Evolutionary conservation across 73 alveolate genomes (phyloP), one percentile per base, ranked within the genome.

Genomic region (Paramecium pentaurelia): DNA sequence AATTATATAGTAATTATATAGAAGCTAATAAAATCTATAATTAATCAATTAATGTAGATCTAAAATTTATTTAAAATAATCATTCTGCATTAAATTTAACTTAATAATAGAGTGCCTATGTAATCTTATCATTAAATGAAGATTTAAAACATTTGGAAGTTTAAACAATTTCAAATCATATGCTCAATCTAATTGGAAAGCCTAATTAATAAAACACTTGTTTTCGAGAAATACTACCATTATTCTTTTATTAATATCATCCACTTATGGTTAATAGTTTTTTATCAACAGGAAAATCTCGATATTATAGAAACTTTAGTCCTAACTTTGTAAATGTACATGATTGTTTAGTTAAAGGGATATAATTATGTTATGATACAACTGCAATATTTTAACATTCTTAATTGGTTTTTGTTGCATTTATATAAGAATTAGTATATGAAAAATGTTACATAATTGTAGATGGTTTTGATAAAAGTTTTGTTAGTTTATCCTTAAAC

Each of bases 301-400:
- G 60, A 22, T 73, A 73, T 73, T 73, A 73, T 5, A 34, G 87
- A 73, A 73, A 40, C 40, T 73, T 73, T 73, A 14, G 87, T 73
- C 20, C 58, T 16, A 73, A 32, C 36, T 73, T 73, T 73, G 28
- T 73, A 10, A 73, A 40, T 37, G 60, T 40, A 0, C 58, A 34
- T 36, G 60, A 73, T 73, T 34, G 87, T 73, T 38, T 73, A 37
- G 34, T 73, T 10, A 73, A 73, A 73, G 58, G 87, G 3, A 20
- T 73, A 2, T 38, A 34, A 73, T 30, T 40, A 37, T 73, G 87
- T 38, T 73, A 30, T 73, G 87, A 73, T 73, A 73, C 58, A 30
- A 73, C 87, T 25, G 1, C 42, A 64, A 12, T 64, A 3, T 64
- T 32, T 28, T 51, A 64, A 9, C 42, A 64, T 28, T 64, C 42